A percentile compares a stretch with the other conserved stretches of the same genome.
Conservation (phyloP, 1,139 yeast species). For the Geotrichum cucujoidarum region DNA sequence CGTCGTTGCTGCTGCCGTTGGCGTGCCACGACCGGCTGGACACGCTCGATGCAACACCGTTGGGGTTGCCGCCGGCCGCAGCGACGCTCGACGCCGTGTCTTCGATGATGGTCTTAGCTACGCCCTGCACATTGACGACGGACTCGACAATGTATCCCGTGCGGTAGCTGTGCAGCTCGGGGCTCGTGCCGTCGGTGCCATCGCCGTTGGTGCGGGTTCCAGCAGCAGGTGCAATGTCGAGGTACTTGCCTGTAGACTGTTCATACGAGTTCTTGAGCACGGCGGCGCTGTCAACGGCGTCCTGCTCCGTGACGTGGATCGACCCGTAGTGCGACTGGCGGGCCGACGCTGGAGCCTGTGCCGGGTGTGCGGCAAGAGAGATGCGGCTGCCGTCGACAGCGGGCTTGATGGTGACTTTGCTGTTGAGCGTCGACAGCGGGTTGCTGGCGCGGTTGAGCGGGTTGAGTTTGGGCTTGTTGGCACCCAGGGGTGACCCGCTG, state of each 20-base stretch:
- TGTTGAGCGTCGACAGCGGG: conserved; percentile 68
- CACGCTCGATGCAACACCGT: not conserved
- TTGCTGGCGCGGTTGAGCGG: conserved; percentile 69
- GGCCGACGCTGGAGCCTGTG: conserved; percentile 8
- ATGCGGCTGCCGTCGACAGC: not conserved
- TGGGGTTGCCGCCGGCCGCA: not conserved
- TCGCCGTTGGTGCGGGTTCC: conserved; percentile 1
- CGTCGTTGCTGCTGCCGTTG: conserved; percentile 1
- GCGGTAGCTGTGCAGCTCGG: conserved; percentile 32
- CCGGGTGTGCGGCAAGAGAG: not conserved
- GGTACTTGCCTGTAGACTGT: not conserved
- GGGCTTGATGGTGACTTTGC: conserved; percentile 43
- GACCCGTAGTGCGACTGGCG: conserved; percentile 33
- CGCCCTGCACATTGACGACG: conserved; percentile 79
- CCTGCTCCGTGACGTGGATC: conserved; percentile 49
- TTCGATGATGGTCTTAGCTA: conserved; percentile 80
- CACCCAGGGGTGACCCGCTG: not conserved
- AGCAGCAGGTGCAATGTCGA: not conserved
- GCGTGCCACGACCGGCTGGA: too few species aligned
- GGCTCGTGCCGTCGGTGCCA: conserved; percentile 18
- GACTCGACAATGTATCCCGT: conserved; percentile 78
- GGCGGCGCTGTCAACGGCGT: conserved; percentile 39
- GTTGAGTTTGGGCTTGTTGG: conserved; percentile 31
- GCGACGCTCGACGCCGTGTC: conserved; percentile 30
- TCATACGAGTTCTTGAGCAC: not conserved